Evolutionary conservation across 1,139 yeast species (phyloP), one percentile per base, ranked within the genome.

Genomic region (Kluyveromyces sp.): DNA sequence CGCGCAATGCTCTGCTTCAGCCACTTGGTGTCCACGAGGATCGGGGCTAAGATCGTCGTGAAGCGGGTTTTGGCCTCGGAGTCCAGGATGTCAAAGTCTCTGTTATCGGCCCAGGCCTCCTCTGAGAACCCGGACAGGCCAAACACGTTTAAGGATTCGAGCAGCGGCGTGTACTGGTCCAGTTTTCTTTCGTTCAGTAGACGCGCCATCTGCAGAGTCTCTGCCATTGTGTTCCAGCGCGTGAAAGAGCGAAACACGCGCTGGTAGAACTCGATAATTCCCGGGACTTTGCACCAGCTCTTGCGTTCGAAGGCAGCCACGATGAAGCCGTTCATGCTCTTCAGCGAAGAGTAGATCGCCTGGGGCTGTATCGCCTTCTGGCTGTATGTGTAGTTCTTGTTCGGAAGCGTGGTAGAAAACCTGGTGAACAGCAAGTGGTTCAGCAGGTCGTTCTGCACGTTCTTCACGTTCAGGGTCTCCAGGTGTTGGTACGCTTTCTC

Each of bases 381-480:
- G 6, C 54, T 29, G 33, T 47, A 55, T 15, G 52, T 54, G 41
- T 57, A 55, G 29, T 52, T 52, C 34, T 60, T 62, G 17, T 52
- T 50, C 0, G 79, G 77, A 37, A 52, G 57, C 2, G 67, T 53
- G 0, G 78, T 57, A 0, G 78, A 65, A 18, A 67, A 53, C 40
- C 86, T 68, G 0, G 78, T 70, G 6, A 70, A 58, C 12, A 84
- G 58, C 47, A 73, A 69, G 50, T 83, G 80, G 13, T 80, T 74
- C 43, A 88, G 63, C 0, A 92, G 78, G 57, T 92, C 97, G 49
- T 75, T 71, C 62, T 92, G 98, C 11, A 88, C 65, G 68, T 82
- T 82, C 56, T 83, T 85, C 49, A 88, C 75, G 38, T 78, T 76
- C 42, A 92, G 65, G 6, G 75, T 67, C 57, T 73, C 80, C 43